A percentile compares a stretch with the other conserved stretches of the same genome.
These are phyloP conservation scores for Colletotrichum sp. DNA, from an alignment of 2,329 filamentous ascomycete species.

Conservation along the genomic window DNA sequence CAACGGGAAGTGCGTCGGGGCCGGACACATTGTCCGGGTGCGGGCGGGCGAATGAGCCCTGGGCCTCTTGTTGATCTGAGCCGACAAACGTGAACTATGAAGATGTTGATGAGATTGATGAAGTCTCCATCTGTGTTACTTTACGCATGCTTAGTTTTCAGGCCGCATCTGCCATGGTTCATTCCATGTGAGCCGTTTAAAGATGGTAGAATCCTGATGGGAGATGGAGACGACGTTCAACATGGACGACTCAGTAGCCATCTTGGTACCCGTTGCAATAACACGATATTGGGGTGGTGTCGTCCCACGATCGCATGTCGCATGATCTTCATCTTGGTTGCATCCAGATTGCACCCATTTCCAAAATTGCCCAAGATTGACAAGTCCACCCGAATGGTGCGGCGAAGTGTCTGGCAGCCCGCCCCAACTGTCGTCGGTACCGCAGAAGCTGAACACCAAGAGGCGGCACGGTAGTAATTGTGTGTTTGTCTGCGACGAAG, in stretches of 20 bases:
- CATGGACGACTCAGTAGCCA: no score
- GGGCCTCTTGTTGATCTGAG: background rate
- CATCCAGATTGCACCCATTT: background rate
- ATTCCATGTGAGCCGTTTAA: background rate
- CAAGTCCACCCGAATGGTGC: background rate
- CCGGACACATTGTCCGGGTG: background rate
- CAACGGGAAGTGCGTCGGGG: background rate
- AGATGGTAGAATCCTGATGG: background rate
- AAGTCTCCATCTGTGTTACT: background rate
- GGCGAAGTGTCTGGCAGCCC: background rate
- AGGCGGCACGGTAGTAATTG: background rate
- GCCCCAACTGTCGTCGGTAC: background rate
- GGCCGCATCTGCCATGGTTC: background rate
- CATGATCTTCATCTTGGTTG: conserved; percentile 11
- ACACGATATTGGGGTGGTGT: background rate
- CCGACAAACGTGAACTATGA: background rate
- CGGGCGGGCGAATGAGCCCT: background rate
- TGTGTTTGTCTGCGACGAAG: background rate
- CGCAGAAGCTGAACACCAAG: background rate
- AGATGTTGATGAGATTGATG: background rate
- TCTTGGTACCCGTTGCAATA: background rate
- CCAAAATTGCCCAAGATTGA: background rate
- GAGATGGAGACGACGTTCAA: background rate
- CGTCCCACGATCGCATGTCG: conserved; percentile 1
- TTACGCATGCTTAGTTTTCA: background rate